Evolutionary conservation across 306 rosid genomes (phyloP), one percentile per base, ranked within the genome.

Genomic region (Citrullus mucosospermus): DNA sequence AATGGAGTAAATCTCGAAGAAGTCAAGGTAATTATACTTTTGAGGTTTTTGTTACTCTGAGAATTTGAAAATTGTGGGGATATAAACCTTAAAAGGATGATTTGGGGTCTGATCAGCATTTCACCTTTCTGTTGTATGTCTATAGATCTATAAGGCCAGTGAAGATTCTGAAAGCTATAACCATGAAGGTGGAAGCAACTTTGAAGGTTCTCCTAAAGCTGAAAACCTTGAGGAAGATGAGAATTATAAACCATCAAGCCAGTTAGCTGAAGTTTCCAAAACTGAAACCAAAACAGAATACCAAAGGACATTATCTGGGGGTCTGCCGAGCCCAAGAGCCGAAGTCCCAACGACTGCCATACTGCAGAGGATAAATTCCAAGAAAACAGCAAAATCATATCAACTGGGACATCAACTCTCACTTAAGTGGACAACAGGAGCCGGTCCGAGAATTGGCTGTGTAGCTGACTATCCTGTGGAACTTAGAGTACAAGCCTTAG

Each of bases 391-490:
- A 9, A 85, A 84, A 20, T 95, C 99, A 48, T 89, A 91, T 86
- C 97, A 95, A 82, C 75, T 95, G 59, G 99, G 99, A 46, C 87
- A 92, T 76, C 87, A 88, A n/a, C 89, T 95, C 41, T 85, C 93
- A 1, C 92, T 84, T 32, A 87, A 82, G 78, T 95, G 99, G 99
- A 88, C 97, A 22, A 89, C 97, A 0, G 99, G 99, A 78, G 96
- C 93, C 50, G 99, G 99, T 53, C 99, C 99, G 8, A 92, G 99
- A 81, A 95, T 95, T 46, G 97, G 99, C 39, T 95, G 97, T 78
- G 93, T 95, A 55, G 93, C 93, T 62, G 99, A 95, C 78, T 95
- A 92, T 79, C 99, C 99, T 13, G 80, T 78, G 4, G 91, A 92
- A 83, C 85, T 95, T 77, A 89, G 97, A 75, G 78, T 36, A 5